phyloP scores from a whole-genome alignment of 2,329 filamentous ascomycete genomes.

The Pochonia chlamydosporia region DNA sequence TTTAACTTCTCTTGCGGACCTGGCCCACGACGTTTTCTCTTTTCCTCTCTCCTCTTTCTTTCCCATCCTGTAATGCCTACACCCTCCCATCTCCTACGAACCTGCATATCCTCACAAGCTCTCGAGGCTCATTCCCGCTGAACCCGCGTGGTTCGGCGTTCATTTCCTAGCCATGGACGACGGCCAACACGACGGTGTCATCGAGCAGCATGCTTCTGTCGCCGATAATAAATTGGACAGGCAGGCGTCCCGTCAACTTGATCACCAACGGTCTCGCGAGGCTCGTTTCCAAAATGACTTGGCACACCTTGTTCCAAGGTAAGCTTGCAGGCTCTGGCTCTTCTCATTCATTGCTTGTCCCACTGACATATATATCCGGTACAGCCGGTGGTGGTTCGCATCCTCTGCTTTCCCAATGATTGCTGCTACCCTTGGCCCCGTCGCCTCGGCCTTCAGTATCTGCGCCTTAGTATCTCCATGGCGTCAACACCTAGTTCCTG shows the following conservation, averaged over 20 bases:
- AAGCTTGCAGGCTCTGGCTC: constrained; percentile 7
- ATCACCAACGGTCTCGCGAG: constrained; percentile 8
- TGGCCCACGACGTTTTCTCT: not conserved
- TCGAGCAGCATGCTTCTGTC: constrained; percentile 26
- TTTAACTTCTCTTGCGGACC: not conserved
- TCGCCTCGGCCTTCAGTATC: constrained; percentile 84
- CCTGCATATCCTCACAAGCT: not conserved
- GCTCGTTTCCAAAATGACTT: constrained; percentile 31
- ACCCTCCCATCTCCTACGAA: not conserved
- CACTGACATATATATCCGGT: not conserved
- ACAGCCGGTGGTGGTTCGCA: constrained; percentile 59
- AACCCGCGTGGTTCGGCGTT: not conserved
- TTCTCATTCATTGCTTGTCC: not conserved
- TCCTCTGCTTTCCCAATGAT: constrained; percentile 68
- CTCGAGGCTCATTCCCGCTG: not conserved
- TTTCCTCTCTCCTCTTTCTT: not conserved
- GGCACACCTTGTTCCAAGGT: constrained; percentile 40
- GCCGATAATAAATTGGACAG: constrained; percentile 18
- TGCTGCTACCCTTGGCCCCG: constrained; percentile 76
- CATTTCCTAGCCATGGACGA: constrained; percentile 32
- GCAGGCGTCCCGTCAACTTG: not conserved
- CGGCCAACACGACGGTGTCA: constrained; percentile 29
- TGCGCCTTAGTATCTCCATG: constrained; percentile 78
- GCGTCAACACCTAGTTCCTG: constrained; percentile 53
- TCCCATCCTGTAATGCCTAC: not conserved